Base-by-base conservation (phyloP, 441 rosid species). In the Erodium moschatum region DNA sequence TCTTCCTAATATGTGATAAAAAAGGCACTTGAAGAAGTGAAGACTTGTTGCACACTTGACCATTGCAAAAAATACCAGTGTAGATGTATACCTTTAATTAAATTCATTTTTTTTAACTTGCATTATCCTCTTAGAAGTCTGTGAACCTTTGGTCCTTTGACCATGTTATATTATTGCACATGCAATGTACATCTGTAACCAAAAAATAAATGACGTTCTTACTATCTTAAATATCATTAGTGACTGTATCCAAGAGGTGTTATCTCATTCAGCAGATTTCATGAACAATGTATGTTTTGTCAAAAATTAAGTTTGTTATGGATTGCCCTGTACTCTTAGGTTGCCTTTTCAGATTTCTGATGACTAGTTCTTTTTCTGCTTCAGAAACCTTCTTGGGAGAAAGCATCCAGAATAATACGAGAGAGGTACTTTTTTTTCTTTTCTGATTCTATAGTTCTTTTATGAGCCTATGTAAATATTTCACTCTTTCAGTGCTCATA, bases 341-440 rank as follows among this genome's bases (percentile, higher is more conserved):
- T 46, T n/a, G 50, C 27, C 63, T 20, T 74, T 72, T 68, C 11
- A 63, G 40, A 70, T 70, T 29, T 52, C 50, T 74, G 65, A 69
- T 46, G 50, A 38, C 71, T 77, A 33, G 21, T 18, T 66, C 73
- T 18, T 63, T 77, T 44, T 69, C 77, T 75, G 61, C 79, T 75
- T 65, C 89, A 95, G 97, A 95, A 87, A 87, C 92, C 97, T 12
- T 84, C 96, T 7, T 95, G 99, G 99, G 97, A 95, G 82, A 95
- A 83, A 74, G 87, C 97, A 60, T 92, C 97, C 74, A 83, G 76
- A 75, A 87, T 85, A 73, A 78, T 94, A 56, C 84, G 84, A 74
- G 84, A 88, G 77, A 89, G 94, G 99, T 94, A 74, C 63, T 80
- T 40, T 52, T 7, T 42, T 10, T 12, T 71, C 2, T 24, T 24